phyloP scores from a whole-genome alignment of 176 grass and related monocot genomes.

The Canna indica region DNA sequence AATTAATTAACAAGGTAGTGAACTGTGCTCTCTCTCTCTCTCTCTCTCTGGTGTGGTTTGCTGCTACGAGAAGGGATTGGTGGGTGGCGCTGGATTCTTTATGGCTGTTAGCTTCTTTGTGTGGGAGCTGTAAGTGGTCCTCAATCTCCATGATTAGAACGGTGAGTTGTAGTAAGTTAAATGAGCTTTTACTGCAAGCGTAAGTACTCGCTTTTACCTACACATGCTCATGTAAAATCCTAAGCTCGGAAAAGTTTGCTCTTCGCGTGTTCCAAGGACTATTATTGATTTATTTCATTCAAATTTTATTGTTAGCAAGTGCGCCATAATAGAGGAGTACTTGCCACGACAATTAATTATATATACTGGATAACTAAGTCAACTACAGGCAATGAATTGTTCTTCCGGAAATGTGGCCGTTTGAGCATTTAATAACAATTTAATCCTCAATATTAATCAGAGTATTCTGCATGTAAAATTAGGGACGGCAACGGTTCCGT shows the following conservation, averaged over 20 bases:
- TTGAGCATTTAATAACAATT: no score
- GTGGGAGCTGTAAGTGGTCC: slow-evolving; percentile 3
- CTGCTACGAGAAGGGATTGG: not conserved
- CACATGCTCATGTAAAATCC: not conserved
- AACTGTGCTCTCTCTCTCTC: not conserved
- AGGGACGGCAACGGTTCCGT: no score
- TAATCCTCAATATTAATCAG: no score
- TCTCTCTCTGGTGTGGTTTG: not conserved
- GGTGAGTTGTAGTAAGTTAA: not conserved
- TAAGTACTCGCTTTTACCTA: not conserved
- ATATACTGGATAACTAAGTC: no score
- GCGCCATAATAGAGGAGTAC: no score
- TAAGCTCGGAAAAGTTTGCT: not conserved
- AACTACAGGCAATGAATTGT: no score
- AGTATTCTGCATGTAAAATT: no score
- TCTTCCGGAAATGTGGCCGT: no score
- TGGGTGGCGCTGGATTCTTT: slow-evolving; percentile 6
- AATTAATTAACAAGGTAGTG: no score
- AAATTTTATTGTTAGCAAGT: no score
- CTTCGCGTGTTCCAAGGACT: not conserved
- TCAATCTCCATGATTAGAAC: not conserved
- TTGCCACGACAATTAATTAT: no score
- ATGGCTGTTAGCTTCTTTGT: slow-evolving; percentile 6
- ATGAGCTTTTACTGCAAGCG: not conserved
- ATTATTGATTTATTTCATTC: no score